These are phyloP conservation scores for Lentinula detonsa DNA, from an alignment of 768 basidiomycete species.

Conservation along the genomic window DNA sequence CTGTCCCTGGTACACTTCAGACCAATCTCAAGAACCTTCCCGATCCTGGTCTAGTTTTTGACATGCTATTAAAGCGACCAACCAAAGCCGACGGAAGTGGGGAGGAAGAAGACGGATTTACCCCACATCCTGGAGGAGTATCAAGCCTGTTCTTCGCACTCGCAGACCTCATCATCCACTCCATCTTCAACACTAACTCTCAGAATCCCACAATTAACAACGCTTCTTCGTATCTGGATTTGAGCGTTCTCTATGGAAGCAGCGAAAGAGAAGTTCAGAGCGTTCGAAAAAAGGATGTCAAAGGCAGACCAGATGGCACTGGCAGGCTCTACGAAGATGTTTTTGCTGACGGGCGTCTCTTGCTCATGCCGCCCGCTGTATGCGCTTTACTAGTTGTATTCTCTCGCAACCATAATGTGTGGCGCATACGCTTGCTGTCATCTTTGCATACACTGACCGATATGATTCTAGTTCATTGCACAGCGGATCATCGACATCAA, in stretches of 20 bases:
- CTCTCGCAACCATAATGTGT: conserved; percentile 54
- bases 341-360: conserved; percentile 54
- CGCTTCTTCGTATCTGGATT: conserved; percentile 69
- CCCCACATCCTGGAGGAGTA: conserved; percentile 57
- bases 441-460: not conserved
- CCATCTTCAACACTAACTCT: conserved; percentile 51
- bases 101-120: conserved; percentile 6
- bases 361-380: conserved; percentile 48
- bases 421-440: conserved; percentile 9
- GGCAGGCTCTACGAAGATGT: conserved; percentile 65
- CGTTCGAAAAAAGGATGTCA: conserved; percentile 47
- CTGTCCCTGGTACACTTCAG: conserved; percentile 44
- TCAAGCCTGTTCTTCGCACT: conserved; percentile 76
- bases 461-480: conserved; percentile 41
- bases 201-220: conserved; percentile 50
- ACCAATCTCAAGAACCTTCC: conserved; percentile 36
- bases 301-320: conserved; percentile 29
- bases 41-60: conserved; percentile 64
- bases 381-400: conserved; percentile 51
- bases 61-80: conserved; percentile 49
- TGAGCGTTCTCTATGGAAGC: conserved; percentile 70
- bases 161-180: conserved; percentile 71
- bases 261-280: conserved; percentile 31
- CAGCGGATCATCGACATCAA: conserved; percentile 48
- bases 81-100: conserved; percentile 12